Evolutionary conservation across 257 asterid genomes (phyloP).

Genomic region (Jacaranda mimosifolia): DNA sequence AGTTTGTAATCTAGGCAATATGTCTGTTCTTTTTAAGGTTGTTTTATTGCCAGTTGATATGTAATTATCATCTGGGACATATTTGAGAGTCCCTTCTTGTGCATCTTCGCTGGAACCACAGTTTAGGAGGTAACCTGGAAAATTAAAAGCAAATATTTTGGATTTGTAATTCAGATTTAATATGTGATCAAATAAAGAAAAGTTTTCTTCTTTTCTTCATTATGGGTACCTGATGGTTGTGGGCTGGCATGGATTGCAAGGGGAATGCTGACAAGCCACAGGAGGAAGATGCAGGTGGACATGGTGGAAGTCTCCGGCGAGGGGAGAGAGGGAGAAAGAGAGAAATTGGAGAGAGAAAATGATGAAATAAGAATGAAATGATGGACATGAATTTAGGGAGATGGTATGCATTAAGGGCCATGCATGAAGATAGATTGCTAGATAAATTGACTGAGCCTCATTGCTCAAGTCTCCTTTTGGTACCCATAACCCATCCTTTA

Average conservation of each 20-base stretch:
- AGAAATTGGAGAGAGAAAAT: slow-evolving; percentile 39
- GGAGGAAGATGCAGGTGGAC: slow-evolving; percentile 83
- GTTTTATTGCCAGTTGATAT: slow-evolving; percentile 65
- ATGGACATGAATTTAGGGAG: slow-evolving; percentile 51
- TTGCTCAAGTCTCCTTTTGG: background rate
- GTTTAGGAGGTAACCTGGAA: slow-evolving; percentile 65
- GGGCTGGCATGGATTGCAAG: slow-evolving; percentile 53
- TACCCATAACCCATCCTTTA: background rate
- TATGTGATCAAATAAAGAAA: no score
- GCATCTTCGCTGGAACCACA: slow-evolving; percentile 64
- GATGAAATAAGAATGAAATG: slow-evolving; percentile 34
- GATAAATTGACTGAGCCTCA: slow-evolving; percentile 22
- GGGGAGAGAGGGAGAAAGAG: slow-evolving; percentile 30
- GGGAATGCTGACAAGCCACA: slow-evolving; percentile 79
- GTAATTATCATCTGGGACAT: slow-evolving; percentile 59
- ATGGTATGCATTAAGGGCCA: slow-evolving; percentile 46
- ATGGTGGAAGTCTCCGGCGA: slow-evolving; percentile 55
- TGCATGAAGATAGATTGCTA: slow-evolving; percentile 54
- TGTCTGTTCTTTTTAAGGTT: slow-evolving; percentile 50
- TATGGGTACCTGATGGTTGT: slow-evolving; percentile 45
- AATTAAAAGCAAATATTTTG: background rate
- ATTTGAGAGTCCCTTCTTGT: slow-evolving; percentile 58
- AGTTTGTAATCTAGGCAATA: slow-evolving; percentile 56
- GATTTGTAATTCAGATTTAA: background rate
- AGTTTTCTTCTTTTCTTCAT: no score